phyloP scores from a whole-genome alignment of 2,329 filamentous ascomycete genomes.

The Cercospora beticola region DNA sequence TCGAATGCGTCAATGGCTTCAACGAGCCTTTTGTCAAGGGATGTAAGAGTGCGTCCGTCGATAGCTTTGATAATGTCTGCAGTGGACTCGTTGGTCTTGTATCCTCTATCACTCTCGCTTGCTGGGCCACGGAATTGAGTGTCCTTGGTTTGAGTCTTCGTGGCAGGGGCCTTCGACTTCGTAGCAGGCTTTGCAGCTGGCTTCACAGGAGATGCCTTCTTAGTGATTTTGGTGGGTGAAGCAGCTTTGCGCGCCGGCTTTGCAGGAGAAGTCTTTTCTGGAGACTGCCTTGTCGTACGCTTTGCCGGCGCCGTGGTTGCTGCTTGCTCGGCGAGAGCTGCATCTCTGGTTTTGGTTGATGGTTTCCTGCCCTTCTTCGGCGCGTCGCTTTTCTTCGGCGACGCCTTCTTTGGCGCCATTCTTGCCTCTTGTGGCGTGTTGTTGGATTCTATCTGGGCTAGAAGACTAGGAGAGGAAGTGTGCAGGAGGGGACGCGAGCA shows the following conservation, averaged over 20 bases:
- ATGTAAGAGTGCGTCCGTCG: conserved; percentile 12
- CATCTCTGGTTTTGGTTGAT: conserved; percentile 10
- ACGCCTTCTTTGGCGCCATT: conserved; percentile 5
- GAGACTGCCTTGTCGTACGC: conserved; percentile 4
- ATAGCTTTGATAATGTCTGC: conserved; percentile 15
- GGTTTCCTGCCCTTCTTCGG: conserved; percentile 4
- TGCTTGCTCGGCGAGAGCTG: not conserved
- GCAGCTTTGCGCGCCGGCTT: conserved; percentile 4
- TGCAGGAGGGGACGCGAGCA: not conserved
- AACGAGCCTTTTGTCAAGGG: conserved; percentile 12
- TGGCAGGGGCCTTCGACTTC: not conserved
- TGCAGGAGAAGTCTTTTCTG: conserved; percentile 3
- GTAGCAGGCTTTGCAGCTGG: conserved; percentile 8
- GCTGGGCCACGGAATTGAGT: conserved; percentile 8
- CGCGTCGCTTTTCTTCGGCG: conserved; percentile 13
- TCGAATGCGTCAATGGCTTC: conserved; percentile 1
- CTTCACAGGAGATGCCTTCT: conserved; percentile 6
- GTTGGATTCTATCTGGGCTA: not conserved
- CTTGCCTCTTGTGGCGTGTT: not conserved
- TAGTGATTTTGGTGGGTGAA: conserved; percentile 12
- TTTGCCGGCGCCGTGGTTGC: not conserved
- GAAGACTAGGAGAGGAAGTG: not conserved
- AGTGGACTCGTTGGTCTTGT: conserved; percentile 11
- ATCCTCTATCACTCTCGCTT: conserved; percentile 10
- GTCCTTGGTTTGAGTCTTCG: conserved; percentile 9